Percentiles rank a stretch among this genome's conserved stretches.
Evolutionary conservation across 345 rosid species (phyloP).

Genomic region (Rhodamnia argentea): DNA sequence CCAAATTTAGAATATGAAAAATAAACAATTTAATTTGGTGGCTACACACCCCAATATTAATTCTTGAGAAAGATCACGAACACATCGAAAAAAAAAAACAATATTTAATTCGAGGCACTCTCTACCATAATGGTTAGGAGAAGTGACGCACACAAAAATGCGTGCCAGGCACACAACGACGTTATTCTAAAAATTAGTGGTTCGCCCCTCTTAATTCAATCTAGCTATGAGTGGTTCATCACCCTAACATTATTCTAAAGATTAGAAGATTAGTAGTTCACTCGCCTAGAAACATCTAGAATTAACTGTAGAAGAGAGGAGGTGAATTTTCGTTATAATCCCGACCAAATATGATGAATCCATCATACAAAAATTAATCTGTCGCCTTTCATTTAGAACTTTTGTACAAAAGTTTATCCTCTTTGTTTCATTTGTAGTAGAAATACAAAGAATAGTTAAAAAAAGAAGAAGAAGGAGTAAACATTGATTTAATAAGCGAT

Average conservation of each 20-base stretch:
- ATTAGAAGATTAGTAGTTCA: neutral
- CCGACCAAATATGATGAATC: neutral
- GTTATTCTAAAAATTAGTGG: no score
- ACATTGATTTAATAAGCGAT: neutral
- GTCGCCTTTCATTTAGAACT: neutral
- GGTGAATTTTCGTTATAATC: neutral
- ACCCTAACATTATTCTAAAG: neutral
- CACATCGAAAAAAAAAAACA: neutral
- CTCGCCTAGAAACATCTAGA: neutral
- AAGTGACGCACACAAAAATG: neutral
- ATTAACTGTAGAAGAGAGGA: neutral
- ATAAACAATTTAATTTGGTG: neutral
- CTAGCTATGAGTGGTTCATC: neutral
- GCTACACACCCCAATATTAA: fast-evolving
- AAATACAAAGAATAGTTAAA: neutral
- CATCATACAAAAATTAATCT: neutral
- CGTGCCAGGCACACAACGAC: neutral
- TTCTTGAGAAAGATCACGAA: neutral
- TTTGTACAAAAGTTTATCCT: neutral
- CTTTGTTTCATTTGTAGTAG: neutral
- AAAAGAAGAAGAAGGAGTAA: neutral
- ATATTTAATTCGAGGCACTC: neutral
- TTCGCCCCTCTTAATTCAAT: no score
- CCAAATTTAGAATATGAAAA: neutral
- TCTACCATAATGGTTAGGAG: no score